Percentiles rank a stretch among this genome's conserved stretches.
These are phyloP conservation scores for Dactylellina drechsleri DNA, from an alignment of 2,329 filamentous ascomycete genomes.

Conservation along the genomic window DNA sequence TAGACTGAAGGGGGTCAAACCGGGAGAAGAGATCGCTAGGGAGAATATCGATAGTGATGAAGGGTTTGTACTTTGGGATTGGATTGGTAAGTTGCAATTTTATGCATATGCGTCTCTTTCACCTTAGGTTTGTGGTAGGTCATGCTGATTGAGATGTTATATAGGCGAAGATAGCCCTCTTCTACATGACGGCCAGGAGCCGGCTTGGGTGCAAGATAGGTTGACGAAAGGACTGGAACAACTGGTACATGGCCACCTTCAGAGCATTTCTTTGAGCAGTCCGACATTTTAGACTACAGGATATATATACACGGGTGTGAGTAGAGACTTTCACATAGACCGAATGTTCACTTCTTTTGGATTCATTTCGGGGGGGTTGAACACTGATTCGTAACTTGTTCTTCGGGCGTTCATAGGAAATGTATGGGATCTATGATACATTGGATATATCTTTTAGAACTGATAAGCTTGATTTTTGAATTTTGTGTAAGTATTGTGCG, in stretches of 20 bases:
- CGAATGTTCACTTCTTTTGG: too few species aligned
- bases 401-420: too few species aligned
- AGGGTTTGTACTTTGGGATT: slow-evolving; percentile 54
- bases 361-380: too few species aligned
- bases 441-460: too few species aligned
- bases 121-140: background rate
- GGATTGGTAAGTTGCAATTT: slow-evolving; percentile 40
- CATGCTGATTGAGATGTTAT: background rate
- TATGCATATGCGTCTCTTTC: background rate
- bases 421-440: too few species aligned
- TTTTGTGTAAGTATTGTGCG: too few species aligned
- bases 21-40: slow-evolving; percentile 40
- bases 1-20: slow-evolving; percentile 67
- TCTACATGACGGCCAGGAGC: slow-evolving; percentile 71
- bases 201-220: slow-evolving; percentile 74
- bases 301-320: too few species aligned
- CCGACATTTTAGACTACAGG: background rate
- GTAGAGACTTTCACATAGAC: too few species aligned
- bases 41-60: slow-evolving; percentile 48
- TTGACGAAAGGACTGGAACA: slow-evolving; percentile 72
- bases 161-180: slow-evolving; percentile 73
- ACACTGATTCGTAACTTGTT: too few species aligned
- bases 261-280: slow-evolving; percentile 28
- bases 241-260: slow-evolving; percentile 58
- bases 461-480: too few species aligned